Evolutionary conservation across 352 stramenopile genomes (phyloP).

Genomic region (Pythium aquatile): DNA sequence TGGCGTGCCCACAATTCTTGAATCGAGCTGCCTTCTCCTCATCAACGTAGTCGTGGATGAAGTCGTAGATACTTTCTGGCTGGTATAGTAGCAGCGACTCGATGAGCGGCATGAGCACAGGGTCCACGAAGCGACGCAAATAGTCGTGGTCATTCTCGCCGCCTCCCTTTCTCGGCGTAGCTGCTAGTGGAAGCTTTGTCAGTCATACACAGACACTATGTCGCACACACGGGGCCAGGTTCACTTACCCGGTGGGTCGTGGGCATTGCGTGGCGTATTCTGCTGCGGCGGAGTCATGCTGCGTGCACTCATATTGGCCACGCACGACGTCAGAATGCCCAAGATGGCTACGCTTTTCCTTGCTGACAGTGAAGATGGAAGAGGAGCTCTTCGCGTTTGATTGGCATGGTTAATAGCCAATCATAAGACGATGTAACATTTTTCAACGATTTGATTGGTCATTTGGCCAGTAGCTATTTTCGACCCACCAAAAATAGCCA

Average conservation of each 20-base stretch:
- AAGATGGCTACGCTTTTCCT: conserved; percentile 18
- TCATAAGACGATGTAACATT: not conserved
- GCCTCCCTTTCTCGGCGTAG: conserved; percentile 29
- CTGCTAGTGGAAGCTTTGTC: not conserved
- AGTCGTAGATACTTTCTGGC: conserved; percentile 76
- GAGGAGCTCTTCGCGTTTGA: conserved; percentile 1
- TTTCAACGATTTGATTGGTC: not conserved
- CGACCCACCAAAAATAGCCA: conserved; percentile 1
- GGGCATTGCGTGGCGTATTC: not conserved
- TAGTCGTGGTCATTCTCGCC: conserved; percentile 77
- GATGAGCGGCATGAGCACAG: conserved; percentile 81
- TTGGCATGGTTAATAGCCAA: conserved; percentile 3
- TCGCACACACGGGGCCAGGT: not conserved
- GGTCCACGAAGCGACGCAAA: conserved; percentile 69
- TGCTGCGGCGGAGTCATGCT: conserved; percentile 7
- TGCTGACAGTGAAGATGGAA: not conserved
- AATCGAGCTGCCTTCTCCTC: conserved; percentile 51
- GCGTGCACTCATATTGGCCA: conserved; percentile 13
- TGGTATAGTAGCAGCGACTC: conserved; percentile 79
- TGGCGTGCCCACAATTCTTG: conserved; percentile 3
- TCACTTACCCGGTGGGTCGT: conserved; percentile 8
- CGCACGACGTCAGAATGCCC: conserved; percentile 4
- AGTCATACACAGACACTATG: not conserved
- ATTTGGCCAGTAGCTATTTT: not conserved
- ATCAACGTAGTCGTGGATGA: conserved; percentile 79